Percentiles rank a stretch among this genome's conserved stretches.
Conservation (phyloP, 371 early-diverging fungal species). For the Zychaea mexicana region DNA sequence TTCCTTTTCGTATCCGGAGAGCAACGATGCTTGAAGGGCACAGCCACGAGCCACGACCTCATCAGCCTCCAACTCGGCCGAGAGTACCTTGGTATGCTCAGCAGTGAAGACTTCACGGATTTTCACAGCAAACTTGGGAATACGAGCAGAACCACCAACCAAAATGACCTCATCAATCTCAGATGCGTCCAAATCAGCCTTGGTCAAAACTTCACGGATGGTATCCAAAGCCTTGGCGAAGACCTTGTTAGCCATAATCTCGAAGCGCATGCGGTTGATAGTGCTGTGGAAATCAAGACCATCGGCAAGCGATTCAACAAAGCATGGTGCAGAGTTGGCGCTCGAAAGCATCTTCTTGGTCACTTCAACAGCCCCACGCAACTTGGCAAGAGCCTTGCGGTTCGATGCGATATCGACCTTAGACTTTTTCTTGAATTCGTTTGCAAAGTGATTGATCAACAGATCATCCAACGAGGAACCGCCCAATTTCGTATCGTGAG, state of each 20-base stretch:
- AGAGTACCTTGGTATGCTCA: constrained; percentile 79
- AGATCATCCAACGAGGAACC: constrained; percentile 94
- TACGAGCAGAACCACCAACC: constrained; percentile 98
- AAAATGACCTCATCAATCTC: constrained; percentile 91
- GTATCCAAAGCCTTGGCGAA: constrained; percentile 76
- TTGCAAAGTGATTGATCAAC: constrained; percentile 81
- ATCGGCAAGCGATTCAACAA: constrained; percentile 89
- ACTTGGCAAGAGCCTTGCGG: constrained; percentile 80
- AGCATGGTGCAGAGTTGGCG: constrained; percentile 88
- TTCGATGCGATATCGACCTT: constrained; percentile 78
- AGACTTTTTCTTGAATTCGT: constrained; percentile 89
- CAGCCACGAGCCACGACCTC: constrained; percentile 99
- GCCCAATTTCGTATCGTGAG: constrained; percentile 86
- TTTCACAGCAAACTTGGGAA: constrained; percentile 94
- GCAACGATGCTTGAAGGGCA: constrained; percentile 90
- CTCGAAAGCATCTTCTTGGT: constrained; percentile 95
- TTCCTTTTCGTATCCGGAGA: constrained; percentile 62
- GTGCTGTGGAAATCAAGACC: constrained; percentile 91
- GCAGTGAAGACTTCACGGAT: constrained; percentile 83
- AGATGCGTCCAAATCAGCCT: constrained; percentile 64
- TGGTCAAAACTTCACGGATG: constrained; percentile 73
- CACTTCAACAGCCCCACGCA: constrained; percentile 84
- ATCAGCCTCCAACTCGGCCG: constrained; percentile 72
- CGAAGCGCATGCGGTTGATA: constrained; percentile 92
- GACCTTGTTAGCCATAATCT: constrained; percentile 82